phyloP scores from a whole-genome alignment of 108 stramenopile species.

The Cyclotella choctawhatcheeana region DNA sequence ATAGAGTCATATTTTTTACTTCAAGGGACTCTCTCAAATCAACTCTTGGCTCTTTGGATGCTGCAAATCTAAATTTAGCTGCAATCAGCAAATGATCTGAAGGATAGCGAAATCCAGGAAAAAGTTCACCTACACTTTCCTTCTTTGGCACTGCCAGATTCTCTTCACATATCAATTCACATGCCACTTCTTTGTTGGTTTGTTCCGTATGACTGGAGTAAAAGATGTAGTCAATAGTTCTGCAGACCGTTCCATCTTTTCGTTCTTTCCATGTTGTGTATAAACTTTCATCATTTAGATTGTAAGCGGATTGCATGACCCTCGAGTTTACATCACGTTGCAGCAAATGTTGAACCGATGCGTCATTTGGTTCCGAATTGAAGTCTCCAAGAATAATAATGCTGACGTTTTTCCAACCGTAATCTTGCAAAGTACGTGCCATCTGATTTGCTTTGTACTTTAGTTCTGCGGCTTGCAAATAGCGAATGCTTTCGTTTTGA shows the following conservation, averaged over 20 bases:
- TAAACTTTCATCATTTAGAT: constrained; percentile 17
- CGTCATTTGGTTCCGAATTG: constrained; percentile 49
- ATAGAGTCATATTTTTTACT: too few species aligned
- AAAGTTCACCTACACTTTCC: constrained; percentile 27
- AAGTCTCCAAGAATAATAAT: constrained; percentile 62
- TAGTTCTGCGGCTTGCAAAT: constrained; percentile 45
- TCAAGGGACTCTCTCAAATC: too few species aligned
- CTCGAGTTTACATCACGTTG: neutral
- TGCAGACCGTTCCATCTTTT: constrained; percentile 35
- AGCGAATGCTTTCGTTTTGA: constrained; percentile 41
- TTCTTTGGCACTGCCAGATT: constrained; percentile 33
- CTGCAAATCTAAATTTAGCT: too few species aligned
- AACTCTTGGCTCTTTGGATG: too few species aligned
- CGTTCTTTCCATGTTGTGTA: constrained; percentile 64
- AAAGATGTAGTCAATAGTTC: constrained; percentile 68
- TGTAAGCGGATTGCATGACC: constrained; percentile 44
- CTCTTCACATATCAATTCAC: neutral
- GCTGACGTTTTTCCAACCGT: constrained; percentile 15
- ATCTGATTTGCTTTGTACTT: constrained; percentile 21
- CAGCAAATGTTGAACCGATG: constrained; percentile 1
- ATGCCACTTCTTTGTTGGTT: too few species aligned
- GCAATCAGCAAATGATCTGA: constrained; percentile 60
- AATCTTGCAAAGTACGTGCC: neutral
- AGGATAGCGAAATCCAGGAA: constrained; percentile 58
- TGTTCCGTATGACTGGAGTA: too few species aligned